phyloP scores from a whole-genome alignment of 352 stramenopile species.

The Pythium angustatum region DNA sequence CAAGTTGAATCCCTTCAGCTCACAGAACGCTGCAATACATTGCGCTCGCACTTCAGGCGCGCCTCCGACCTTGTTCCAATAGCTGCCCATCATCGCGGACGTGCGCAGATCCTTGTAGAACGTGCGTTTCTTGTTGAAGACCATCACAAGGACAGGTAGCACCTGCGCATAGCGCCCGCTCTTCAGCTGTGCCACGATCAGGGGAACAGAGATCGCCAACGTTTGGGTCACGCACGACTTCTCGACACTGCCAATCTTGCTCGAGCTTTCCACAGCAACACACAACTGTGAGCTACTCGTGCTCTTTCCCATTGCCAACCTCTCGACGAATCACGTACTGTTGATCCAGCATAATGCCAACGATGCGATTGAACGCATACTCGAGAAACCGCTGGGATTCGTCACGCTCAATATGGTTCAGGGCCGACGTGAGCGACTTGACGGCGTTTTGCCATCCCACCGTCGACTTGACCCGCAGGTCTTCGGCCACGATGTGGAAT shows the following conservation, averaged over 20 bases:
- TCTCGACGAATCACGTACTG: conserved; percentile 85
- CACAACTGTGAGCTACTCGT: not conserved
- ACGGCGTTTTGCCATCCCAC: conserved; percentile 90
- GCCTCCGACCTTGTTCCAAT: conserved; percentile 87
- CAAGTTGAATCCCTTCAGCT: conserved; percentile 77
- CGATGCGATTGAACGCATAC: conserved; percentile 73
- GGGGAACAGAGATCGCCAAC: conserved; percentile 57
- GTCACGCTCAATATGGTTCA: conserved; percentile 60
- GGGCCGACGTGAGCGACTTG: conserved; percentile 78
- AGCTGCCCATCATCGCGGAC: conserved; percentile 88
- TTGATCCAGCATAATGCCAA: conserved; percentile 91
- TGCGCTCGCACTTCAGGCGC: conserved; percentile 81
- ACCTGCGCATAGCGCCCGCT: conserved; percentile 59
- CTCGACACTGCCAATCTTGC: conserved; percentile 85
- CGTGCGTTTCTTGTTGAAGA: conserved; percentile 90
- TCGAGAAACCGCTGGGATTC: conserved; percentile 83
- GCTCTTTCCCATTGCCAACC: not conserved
- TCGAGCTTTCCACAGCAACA: conserved; percentile 48
- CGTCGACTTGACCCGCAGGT: conserved; percentile 87
- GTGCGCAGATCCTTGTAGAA: conserved; percentile 89
- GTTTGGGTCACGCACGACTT: conserved; percentile 86
- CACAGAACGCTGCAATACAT: conserved; percentile 82
- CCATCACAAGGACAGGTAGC: conserved; percentile 73
- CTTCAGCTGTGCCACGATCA: conserved; percentile 79
- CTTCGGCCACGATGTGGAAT: conserved; percentile 82